phyloP scores from a whole-genome alignment of 176 grass and related monocot genomes.

The Oryza officinalis region DNA sequence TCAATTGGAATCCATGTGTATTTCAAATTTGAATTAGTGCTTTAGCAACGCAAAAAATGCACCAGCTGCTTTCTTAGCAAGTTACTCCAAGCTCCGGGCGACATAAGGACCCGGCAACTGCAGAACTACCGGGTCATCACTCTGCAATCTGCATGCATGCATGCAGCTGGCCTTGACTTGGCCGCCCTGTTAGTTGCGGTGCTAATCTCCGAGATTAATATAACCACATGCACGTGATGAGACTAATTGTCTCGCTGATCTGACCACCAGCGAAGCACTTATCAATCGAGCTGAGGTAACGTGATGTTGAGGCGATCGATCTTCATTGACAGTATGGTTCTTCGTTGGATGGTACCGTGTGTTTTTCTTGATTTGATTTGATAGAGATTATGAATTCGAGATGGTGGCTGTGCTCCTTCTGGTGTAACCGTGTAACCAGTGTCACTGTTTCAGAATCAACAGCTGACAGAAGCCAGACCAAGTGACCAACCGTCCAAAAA shows the following conservation, averaged over 20 bases:
- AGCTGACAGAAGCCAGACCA: too few species aligned
- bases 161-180: not conserved
- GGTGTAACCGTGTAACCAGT: too few species aligned
- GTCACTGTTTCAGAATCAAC: too few species aligned
- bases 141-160: not conserved
- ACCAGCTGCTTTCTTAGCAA: too few species aligned
- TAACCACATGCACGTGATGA: not conserved
- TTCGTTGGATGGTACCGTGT: not conserved
- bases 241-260: not conserved
- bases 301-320: not conserved
- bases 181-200: not conserved
- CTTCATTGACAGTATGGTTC: not conserved
- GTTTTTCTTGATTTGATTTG: slow-evolving; percentile 4
- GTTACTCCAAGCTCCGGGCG: not conserved
- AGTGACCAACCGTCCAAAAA: too few species aligned
- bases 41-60: too few species aligned
- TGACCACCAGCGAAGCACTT: not conserved
- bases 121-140: not conserved
- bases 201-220: not conserved
- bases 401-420: too few species aligned
- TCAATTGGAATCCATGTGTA: not conserved
- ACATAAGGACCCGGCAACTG: not conserved
- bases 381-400: not conserved
- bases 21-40: not conserved
- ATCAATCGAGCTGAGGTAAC: not conserved